phyloP scores from a whole-genome alignment of 306 rosid genomes.

The Cucurbita ficifolia region DNA sequence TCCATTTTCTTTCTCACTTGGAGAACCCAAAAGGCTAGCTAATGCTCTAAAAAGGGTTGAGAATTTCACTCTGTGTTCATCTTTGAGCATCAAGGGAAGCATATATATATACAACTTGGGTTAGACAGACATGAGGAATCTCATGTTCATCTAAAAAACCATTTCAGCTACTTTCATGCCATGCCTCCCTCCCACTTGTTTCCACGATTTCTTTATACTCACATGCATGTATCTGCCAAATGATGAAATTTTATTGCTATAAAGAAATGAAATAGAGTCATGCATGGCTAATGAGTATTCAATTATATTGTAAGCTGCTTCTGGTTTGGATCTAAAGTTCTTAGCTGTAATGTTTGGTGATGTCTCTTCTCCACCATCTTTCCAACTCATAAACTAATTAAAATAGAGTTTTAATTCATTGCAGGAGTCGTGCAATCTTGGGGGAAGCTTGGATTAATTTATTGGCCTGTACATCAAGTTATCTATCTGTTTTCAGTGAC shows the following conservation, averaged over 20 bases:
- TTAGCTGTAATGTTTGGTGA: slow-evolving; percentile 8
- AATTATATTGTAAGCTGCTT: slow-evolving; percentile 3
- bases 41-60: not conserved
- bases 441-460: not conserved
- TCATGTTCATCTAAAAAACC: not conserved
- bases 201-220: not conserved
- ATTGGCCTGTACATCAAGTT: not conserved
- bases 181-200: slow-evolving; percentile 10
- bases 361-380: not conserved
- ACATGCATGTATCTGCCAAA: not conserved
- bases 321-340: slow-evolving; percentile 15
- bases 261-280: not conserved
- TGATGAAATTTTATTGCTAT: too few relatives aligned
- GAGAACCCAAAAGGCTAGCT: not conserved
- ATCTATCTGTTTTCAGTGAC: not conserved
- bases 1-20: slow-evolving; percentile 8
- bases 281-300: not conserved
- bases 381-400: not conserved
- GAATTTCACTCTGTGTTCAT: not conserved
- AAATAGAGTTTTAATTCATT: not conserved
- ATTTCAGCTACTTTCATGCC: slow-evolving; percentile 1
- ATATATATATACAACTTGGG: not conserved
- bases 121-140: not conserved
- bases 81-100: not conserved
- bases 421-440: not conserved